Percentiles rank a stretch among this genome's conserved stretches.
Conservation (phyloP, 768 basidiomycete species). For the Leucosporidium yakuticum region DNA sequence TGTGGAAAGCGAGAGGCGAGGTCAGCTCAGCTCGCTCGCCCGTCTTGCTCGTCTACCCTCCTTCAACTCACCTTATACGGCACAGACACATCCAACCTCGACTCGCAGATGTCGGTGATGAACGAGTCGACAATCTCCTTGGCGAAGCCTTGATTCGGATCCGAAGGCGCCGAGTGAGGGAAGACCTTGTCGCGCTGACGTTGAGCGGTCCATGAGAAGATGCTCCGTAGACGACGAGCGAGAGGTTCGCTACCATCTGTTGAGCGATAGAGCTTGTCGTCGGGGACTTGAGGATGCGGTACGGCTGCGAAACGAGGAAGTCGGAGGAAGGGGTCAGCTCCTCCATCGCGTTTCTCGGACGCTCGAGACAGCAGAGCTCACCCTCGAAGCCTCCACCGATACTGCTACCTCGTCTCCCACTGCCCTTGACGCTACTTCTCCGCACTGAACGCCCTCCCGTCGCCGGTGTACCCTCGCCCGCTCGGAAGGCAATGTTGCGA, state of each 20-base stretch:
- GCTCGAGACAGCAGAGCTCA: not conserved
- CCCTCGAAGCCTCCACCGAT: constrained; percentile 24
- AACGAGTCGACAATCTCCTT: constrained; percentile 22
- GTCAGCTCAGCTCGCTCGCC: not conserved
- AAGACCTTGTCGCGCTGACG: constrained; percentile 15
- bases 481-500: constrained; percentile 20
- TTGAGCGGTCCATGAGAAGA: constrained; percentile 31
- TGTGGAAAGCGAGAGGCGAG: too few species aligned
- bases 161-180: not conserved
- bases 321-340: not conserved
- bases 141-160: not conserved
- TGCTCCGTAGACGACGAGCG: constrained; percentile 16
- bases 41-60: not conserved
- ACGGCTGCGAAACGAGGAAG: constrained; percentile 1
- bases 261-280: constrained; percentile 31
- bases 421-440: constrained; percentile 20
- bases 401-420: constrained; percentile 23
- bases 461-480: constrained; percentile 14
- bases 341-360: not conserved
- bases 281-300: constrained; percentile 25
- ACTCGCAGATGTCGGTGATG: constrained; percentile 18
- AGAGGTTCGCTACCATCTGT: constrained; percentile 22
- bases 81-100: constrained; percentile 22
- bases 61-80: constrained; percentile 14
- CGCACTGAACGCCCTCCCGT: constrained; percentile 4